phyloP scores from a whole-genome alignment of 345 rosid genomes.

The Noccaea bulbosa region DNA sequence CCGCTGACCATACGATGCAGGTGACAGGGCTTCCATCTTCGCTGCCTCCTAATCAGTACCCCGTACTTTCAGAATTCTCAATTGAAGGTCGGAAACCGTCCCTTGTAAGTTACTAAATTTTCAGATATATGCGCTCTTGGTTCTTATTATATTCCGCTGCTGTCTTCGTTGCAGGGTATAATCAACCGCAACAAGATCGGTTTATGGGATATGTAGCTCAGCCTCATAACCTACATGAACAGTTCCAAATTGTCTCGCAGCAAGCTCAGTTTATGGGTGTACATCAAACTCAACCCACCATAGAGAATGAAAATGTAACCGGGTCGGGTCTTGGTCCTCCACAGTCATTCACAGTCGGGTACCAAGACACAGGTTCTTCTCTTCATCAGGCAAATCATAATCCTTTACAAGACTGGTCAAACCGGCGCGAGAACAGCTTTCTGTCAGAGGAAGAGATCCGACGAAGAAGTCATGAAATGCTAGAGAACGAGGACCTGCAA shows the following conservation, averaged over 20 bases:
- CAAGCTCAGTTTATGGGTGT: conserved; percentile 54
- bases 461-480: conserved; percentile 75
- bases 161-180: conserved; percentile 52
- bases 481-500: conserved; percentile 93
- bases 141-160: conserved; percentile 11
- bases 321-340: conserved; percentile 70
- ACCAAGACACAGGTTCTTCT: conserved; percentile 48
- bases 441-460: conserved; percentile 84
- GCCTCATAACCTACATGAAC: conserved; percentile 50
- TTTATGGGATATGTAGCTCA: conserved; percentile 3
- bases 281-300: conserved; percentile 48
- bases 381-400: conserved; percentile 50
- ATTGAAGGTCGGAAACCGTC: conserved; percentile 58
- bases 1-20: too few relatives aligned
- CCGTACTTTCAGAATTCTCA: conserved; percentile 37
- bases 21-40: conserved; percentile 44
- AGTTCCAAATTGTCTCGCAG: conserved; percentile 45
- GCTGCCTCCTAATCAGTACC: conserved; percentile 52
- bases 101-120: background rate
- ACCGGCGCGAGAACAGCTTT: conserved; percentile 58
- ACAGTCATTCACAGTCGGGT: conserved; percentile 52
- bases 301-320: conserved; percentile 48
- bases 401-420: conserved; percentile 78
- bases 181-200: conserved; percentile 42
- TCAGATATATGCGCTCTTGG: background rate